A percentile compares a stretch with the other conserved stretches of the same genome.
phyloP scores from a whole-genome alignment of 768 basidiomycete genomes.

The Hericium erinaceus region DNA sequence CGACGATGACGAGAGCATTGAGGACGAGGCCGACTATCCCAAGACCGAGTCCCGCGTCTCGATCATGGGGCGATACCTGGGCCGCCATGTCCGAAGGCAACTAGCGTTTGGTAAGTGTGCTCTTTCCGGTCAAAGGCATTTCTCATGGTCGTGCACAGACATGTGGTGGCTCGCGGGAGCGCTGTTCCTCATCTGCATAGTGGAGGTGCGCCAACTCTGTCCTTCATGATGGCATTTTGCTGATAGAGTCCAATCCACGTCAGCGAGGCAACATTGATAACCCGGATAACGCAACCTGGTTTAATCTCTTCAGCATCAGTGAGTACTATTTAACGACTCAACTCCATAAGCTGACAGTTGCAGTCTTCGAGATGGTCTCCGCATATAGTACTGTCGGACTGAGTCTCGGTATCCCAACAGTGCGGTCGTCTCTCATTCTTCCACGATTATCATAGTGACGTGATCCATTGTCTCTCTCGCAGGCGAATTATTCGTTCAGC shows the following conservation, averaged over 20 bases:
- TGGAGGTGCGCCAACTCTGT: slow-evolving; percentile 21
- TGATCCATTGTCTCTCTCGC: not conserved
- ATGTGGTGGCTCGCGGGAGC: slow-evolving; percentile 41
- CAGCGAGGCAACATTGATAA: slow-evolving; percentile 24
- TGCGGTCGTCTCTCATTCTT: slow-evolving; percentile 10
- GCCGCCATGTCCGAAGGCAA: slow-evolving; percentile 35
- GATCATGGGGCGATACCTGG: slow-evolving; percentile 29
- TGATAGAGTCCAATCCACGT: not conserved
- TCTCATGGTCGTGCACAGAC: slow-evolving; percentile 17
- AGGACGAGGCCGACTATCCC: slow-evolving; percentile 14
- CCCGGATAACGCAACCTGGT: slow-evolving; percentile 22
- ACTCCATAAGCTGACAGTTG: slow-evolving; percentile 17
- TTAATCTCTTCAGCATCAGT: slow-evolving; percentile 34
- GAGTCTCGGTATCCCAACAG: slow-evolving; percentile 33
- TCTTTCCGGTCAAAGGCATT: not conserved
- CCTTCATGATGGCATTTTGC: too few species aligned
- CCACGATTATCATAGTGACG: slow-evolving; percentile 6
- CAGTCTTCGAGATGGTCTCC: slow-evolving; percentile 12
- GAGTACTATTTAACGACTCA: slow-evolving; percentile 1
- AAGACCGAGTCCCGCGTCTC: slow-evolving; percentile 19
- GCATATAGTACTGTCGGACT: slow-evolving; percentile 30
- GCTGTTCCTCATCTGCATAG: slow-evolving; percentile 41
- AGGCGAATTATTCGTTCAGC: slow-evolving; percentile 50
- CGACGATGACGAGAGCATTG: slow-evolving; percentile 15
- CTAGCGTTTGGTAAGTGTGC: slow-evolving; percentile 37